These are phyloP conservation scores for Eucalyptus microcorys DNA, from an alignment of 345 rosid species.

Conservation along the genomic window DNA sequence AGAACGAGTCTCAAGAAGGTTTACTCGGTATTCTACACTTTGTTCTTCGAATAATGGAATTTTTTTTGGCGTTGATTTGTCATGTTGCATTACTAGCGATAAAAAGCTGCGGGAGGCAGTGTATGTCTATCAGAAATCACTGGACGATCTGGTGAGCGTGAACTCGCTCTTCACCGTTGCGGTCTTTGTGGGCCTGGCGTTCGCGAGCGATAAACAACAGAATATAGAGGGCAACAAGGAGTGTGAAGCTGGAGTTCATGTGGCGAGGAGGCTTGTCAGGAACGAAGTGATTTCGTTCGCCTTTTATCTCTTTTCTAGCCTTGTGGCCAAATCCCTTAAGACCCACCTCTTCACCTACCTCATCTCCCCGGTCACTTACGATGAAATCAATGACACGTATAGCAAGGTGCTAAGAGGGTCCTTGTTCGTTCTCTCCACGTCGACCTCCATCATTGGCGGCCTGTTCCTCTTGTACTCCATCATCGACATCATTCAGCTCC, in stretches of 20 bases:
- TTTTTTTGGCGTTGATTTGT: not conserved
- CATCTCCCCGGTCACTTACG: no score
- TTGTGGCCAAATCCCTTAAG: not conserved
- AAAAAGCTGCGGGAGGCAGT: not conserved
- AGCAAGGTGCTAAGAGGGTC: not conserved
- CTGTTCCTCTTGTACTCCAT: slow-evolving; percentile 13
- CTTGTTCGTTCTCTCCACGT: not conserved
- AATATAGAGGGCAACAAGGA: slow-evolving; percentile 1
- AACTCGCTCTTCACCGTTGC: not conserved
- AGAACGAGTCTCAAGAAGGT: no score
- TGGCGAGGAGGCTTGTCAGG: not conserved
- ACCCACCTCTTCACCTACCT: not conserved
- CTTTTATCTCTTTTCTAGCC: slow-evolving; percentile 18
- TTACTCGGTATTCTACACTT: not conserved
- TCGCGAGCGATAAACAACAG: not conserved
- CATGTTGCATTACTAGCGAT: not conserved
- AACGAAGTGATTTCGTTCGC: slow-evolving; percentile 23
- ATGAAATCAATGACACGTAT: fast-evolving
- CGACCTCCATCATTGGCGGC: slow-evolving; percentile 7
- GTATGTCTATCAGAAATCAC: not conserved
- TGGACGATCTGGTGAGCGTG: not conserved
- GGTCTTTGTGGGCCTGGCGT: not conserved
- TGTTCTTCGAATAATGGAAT: not conserved
- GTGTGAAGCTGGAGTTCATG: not conserved
- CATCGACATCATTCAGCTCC: slow-evolving; percentile 15